Evolutionary conservation across 352 stramenopile species (phyloP), one percentile per base, ranked within the genome.

Genomic region (Globisporangium mamillatum): DNA sequence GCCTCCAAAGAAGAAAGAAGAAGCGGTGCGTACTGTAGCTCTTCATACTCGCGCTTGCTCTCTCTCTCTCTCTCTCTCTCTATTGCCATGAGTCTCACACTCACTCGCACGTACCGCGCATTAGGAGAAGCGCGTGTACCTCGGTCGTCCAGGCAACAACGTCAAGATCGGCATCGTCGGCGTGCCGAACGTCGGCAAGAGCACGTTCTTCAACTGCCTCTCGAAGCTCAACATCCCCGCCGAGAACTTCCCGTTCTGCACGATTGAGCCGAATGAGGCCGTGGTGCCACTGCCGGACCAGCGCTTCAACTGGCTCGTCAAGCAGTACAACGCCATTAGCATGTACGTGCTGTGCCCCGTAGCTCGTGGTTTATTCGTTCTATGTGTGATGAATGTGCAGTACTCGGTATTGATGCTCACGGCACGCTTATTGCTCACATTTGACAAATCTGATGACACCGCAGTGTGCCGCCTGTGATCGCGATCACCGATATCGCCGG

Each of bases 401-500:
- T n/a, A 8, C 27, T 44, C 14, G 36, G 36, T 44, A 44, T 44
- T 44, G 36, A 4, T 18, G 36, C 36, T 44, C 36, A 44, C 9
- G 12, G 36, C 10, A 44, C 14, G 9, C 10, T 44, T 44, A 12
- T 44, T 44, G 12, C 12, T 44, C 36, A 12, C 10, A 3, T 44
- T 4, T 44, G 36, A 4, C 36, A 44, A 44, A 44, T 44, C 9
- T 14, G 36, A 48, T 48, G 38, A 8, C 29, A 25, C 10, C 9
- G 46, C 22, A 87, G 80, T 22, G 84, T 99, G 48, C 97, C 98
- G 1, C 97, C 98, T 16, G 93, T 98, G 41, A 93, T 99, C 54
- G 97, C 97, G 67, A 97, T 99, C 67, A 99, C 97, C 44, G 98
- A 99, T 84, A 99, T 99, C 83, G 98, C 98, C 36, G 98, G 98